Conservation (phyloP, 805 yeast genomes). For the Torulaspora microellipsoides region DNA sequence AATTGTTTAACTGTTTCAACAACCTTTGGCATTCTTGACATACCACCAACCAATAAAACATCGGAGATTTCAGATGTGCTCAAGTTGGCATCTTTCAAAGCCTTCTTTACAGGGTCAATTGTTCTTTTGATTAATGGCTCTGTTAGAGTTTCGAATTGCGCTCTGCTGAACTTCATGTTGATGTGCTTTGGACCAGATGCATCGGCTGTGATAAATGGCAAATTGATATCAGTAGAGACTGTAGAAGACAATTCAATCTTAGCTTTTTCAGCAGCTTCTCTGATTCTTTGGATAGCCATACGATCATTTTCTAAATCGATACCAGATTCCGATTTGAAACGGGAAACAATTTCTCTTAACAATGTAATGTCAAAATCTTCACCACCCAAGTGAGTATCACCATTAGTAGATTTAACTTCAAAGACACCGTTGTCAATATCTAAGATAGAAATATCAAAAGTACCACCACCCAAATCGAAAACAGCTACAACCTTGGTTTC, state of each 20-base stretch:
- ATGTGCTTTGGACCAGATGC: slow-evolving; percentile 70
- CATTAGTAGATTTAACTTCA: slow-evolving; percentile 96
- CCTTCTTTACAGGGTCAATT: slow-evolving; percentile 71
- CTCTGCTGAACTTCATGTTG: slow-evolving; percentile 60
- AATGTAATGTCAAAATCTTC: slow-evolving; percentile 83
- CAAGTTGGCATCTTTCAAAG: slow-evolving; percentile 70
- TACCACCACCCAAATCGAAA: slow-evolving; percentile 98
- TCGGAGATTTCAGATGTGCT: slow-evolving; percentile 67
- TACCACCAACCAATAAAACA: slow-evolving; percentile 78
- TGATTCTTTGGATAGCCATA: slow-evolving; percentile 70
- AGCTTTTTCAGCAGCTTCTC: slow-evolving; percentile 80
- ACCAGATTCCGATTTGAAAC: slow-evolving; percentile 70
- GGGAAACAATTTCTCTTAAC: slow-evolving; percentile 76
- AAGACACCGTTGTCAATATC: slow-evolving; percentile 97
- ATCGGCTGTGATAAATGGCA: slow-evolving; percentile 81
- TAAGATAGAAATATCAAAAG: slow-evolving; percentile 92
- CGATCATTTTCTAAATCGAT: slow-evolving; percentile 55
- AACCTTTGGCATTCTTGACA: slow-evolving; percentile 87
- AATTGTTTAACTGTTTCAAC: slow-evolving; percentile 62
- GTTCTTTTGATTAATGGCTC: slow-evolving; percentile 66
- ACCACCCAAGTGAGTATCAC: slow-evolving; percentile 85
- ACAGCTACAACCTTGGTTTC: slow-evolving; percentile 85
- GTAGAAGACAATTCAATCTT: slow-evolving; percentile 76
- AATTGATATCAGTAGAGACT: slow-evolving; percentile 58
- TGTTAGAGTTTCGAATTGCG: slow-evolving; percentile 66